phyloP scores from a whole-genome alignment of 2,329 filamentous ascomycete genomes.

The Microsporum audouinii region DNA sequence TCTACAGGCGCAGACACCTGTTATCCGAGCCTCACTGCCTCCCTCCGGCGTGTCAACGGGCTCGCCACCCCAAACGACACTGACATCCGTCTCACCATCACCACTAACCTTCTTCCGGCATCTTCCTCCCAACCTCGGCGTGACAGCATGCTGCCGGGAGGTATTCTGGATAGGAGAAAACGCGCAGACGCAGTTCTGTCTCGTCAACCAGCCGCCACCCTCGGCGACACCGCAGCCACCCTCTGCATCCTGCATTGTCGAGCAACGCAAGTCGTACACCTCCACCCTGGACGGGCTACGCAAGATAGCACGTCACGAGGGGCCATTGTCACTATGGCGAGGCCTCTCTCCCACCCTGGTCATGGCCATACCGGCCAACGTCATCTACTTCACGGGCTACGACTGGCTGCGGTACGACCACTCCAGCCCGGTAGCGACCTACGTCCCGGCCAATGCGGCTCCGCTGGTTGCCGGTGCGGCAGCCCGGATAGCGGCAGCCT shows the following conservation, averaged over 20 bases:
- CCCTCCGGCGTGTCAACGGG: conserved; percentile 12
- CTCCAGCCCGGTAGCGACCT: conserved; percentile 56
- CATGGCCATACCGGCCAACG: conserved; percentile 90
- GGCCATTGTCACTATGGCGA: conserved; percentile 74
- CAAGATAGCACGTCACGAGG: conserved; percentile 93
- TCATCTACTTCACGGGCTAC: conserved; percentile 98
- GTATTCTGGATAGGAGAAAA: conserved; percentile 93
- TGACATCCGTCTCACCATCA: conserved; percentile 35
- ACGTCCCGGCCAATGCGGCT: conserved; percentile 57
- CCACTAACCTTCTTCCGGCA: conserved; percentile 42
- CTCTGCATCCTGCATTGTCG: conserved; percentile 63
- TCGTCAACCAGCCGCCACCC: conserved; percentile 43
- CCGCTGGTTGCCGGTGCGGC: conserved; percentile 69
- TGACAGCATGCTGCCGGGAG: conserved; percentile 89
- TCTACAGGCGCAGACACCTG: conserved; percentile 66
- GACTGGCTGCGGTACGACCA: conserved; percentile 76
- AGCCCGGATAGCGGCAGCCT: conserved; percentile 69
- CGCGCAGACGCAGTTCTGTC: conserved; percentile 64
- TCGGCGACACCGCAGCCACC: not conserved
- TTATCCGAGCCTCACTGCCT: conserved; percentile 35
- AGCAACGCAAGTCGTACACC: conserved; percentile 73
- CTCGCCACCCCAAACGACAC: not conserved
- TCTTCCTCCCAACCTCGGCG: conserved; percentile 73
- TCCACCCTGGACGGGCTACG: conserved; percentile 84
- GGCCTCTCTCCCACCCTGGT: conserved; percentile 85